phyloP scores from a whole-genome alignment of 129 eudicot species.

The Calendula officinalis region DNA sequence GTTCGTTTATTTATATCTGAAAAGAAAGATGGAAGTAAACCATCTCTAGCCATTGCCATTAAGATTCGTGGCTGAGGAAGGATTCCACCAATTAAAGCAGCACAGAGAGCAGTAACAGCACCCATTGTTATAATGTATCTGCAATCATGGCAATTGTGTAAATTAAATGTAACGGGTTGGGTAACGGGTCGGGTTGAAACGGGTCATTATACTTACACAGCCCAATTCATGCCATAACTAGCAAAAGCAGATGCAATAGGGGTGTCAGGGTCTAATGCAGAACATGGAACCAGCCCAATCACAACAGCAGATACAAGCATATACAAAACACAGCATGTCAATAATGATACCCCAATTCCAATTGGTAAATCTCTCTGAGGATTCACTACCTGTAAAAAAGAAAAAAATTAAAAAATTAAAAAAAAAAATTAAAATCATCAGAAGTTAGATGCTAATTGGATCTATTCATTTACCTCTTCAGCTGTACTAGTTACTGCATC shows the following conservation, averaged over 20 bases:
- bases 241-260: slow-evolving; percentile 65
- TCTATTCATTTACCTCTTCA: slow-evolving; percentile 46
- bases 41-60: slow-evolving; percentile 80
- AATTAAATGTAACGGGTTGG: neutral
- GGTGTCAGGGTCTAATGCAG: slow-evolving; percentile 59
- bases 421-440: neutral
- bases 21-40: slow-evolving; percentile 62
- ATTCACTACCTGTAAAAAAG: slow-evolving; percentile 52
- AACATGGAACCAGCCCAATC: slow-evolving; percentile 58
- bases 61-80: slow-evolving; percentile 75
- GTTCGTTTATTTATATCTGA: slow-evolving; percentile 54
- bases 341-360: slow-evolving; percentile 59
- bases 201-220: slow-evolving; percentile 43
- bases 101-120: slow-evolving; percentile 68
- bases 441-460: neutral
- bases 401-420: neutral
- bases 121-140: slow-evolving; percentile 58
- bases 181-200: too few relatives aligned
- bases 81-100: slow-evolving; percentile 59
- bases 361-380: slow-evolving; percentile 66
- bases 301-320: slow-evolving; percentile 67
- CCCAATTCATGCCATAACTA: slow-evolving; percentile 66
- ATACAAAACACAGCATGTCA: slow-evolving; percentile 59
- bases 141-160: slow-evolving; percentile 13
- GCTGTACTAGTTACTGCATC: slow-evolving; percentile 79